Evolutionary conservation across 2,329 filamentous ascomycete species (phyloP), one percentile per base, ranked within the genome.

Genomic region (Eurotiales sp.): DNA sequence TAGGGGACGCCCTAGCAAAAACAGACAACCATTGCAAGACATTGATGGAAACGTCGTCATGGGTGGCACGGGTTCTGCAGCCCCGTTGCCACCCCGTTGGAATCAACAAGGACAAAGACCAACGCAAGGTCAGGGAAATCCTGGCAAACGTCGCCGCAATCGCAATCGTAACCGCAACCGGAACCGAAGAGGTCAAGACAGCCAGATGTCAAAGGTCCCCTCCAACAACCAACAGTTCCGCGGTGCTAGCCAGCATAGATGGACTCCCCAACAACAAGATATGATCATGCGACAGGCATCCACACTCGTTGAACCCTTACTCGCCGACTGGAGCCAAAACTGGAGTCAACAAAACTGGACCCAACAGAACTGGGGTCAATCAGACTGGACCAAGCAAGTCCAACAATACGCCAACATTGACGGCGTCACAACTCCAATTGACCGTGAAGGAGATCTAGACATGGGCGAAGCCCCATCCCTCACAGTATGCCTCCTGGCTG

Each of bases 391-490:
- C n/a, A n/a, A n/a, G n/a, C 25, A 27, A 27, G 25, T 27, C 5
- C 10, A 10, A 10, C 25, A 27, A 19, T 34, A 49, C 34, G 40
- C 36, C 23, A 27, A 52, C 21, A 43, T 43, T 22, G 39, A 52
- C 15, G 44, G 51, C 29, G 22, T 43, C 29, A 25, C 22, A 6
- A 52, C 44, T 23, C 27, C 40, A 32, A 27, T 52, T 21, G 51
- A 52, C 23, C n/a, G 34, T 23, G 32, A 46, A 12, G 51, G 45
- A 11, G 51, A 52, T n/a, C 19, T 52, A 25, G 22, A 48, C 15
- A 52, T 52, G 51, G 45, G 51, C 15, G 51, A 52, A 45, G 51
- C 51, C 10, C 51, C 45, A 22, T 32, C 44, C 19, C 45, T 49
- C 32, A 23, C 32, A 7, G 21, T 39, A 11, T 37, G 32, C 22